phyloP scores from a whole-genome alignment of 2,329 filamentous ascomycete species.

The Blastomyces gilchristii region DNA sequence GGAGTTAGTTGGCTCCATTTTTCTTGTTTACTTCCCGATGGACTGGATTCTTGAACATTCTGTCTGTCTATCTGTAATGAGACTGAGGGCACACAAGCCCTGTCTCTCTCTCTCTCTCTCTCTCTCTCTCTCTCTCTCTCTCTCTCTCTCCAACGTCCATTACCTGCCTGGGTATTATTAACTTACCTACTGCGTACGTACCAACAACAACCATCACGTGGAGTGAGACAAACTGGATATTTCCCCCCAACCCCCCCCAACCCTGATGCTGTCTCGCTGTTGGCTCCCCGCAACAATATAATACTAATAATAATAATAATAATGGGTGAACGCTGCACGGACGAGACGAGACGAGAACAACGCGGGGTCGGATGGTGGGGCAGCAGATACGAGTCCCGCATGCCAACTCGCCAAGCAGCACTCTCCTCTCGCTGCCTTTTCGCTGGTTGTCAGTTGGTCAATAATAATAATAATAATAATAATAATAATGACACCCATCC shows the following conservation, averaged over 20 bases:
- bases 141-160: no score
- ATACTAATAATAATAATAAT: background rate
- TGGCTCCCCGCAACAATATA: background rate
- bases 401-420: background rate
- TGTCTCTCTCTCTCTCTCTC: no score
- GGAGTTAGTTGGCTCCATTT: background rate
- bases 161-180: no score
- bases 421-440: no score
- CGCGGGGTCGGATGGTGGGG: constrained; percentile 3
- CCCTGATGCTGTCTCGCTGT: background rate
- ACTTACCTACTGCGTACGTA: no score
- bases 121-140: no score
- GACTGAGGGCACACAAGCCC: background rate
- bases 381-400: constrained; percentile 1
- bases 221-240: background rate
- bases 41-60: background rate
- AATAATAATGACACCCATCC: background rate
- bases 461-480: no score
- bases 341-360: background rate
- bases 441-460: background rate
- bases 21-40: background rate
- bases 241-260: no score
- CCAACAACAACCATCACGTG: background rate
- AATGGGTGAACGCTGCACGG: background rate
- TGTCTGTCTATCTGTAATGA: background rate